These are phyloP conservation scores for Oidium heveae DNA, from an alignment of 2,329 filamentous ascomycete species.

Conservation along the genomic window DNA sequence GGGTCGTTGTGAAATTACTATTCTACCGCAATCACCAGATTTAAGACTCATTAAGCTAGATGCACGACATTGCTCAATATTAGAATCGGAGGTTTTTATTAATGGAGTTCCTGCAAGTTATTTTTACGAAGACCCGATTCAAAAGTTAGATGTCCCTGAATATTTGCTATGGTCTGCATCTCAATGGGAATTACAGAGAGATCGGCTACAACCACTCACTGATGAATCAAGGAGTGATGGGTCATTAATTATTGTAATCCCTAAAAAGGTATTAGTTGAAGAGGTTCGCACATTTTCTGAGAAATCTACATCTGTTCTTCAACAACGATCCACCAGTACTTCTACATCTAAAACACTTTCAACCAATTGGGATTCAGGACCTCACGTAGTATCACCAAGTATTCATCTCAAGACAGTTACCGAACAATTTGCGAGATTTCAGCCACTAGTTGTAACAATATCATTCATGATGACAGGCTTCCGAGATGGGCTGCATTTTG, in stretches of 20 bases:
- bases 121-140: conserved; percentile 34
- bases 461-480: conserved; percentile 55
- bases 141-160: conserved; percentile 32
- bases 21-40: conserved; percentile 30
- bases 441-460: conserved; percentile 38
- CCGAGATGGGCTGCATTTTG: conserved; percentile 75
- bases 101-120: conserved; percentile 14
- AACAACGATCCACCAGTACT: conserved; percentile 15
- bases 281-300: conserved; percentile 28
- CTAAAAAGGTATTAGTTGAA: conserved; percentile 33
- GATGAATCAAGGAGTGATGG: conserved; percentile 20
- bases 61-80: conserved; percentile 35
- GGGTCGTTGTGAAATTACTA: conserved; percentile 59
- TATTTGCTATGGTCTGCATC: conserved; percentile 38
- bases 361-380: conserved; percentile 14
- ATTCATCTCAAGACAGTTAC: conserved; percentile 14
- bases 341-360: conserved; percentile 8
- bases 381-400: conserved; percentile 12
- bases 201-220: conserved; percentile 25
- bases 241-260: conserved; percentile 32
- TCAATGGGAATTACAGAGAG: conserved; percentile 50
- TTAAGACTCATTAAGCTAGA: conserved; percentile 33
- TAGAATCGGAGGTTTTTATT: conserved; percentile 27
- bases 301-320: conserved; percentile 20
- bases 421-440: conserved; percentile 21